Base-by-base conservation (phyloP, 192 early-diverging fungal species). In the Backusella luteola region DNA sequence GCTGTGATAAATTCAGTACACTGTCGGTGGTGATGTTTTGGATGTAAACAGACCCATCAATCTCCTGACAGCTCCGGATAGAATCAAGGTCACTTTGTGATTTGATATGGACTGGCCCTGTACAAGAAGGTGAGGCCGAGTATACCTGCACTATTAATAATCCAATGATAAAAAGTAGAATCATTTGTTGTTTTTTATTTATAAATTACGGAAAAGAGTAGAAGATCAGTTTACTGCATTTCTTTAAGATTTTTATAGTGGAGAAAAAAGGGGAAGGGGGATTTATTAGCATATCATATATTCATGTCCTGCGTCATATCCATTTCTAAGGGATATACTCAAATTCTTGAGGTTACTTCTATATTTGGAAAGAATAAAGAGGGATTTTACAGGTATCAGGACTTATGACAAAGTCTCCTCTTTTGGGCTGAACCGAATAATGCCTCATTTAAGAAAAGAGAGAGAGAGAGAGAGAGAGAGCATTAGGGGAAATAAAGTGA, bases 11-110 rank as follows among this genome's bases (percentile, higher is more conserved):
- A 21, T 63, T 46, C 29, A 79, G 19, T 39, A 63, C 68, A 8
- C 26, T 41, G 56, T 23, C 26, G 12, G n/a, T 39, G 12, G 46
- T 53, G n/a, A 63, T 26, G 44, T 69, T 76, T 19, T 35, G 32
- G 49, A 76, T 76, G 11, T 53, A 42, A 11, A 76, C 69, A 14
- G 75, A 76, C 6, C 75, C 75, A 6, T 39, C 34, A n/a, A 76
- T 38, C 19, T 6, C 4, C 39, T 70, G 66, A 69, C 75, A 76
- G 19, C 34, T 23, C 49, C 34, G 6, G 4, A 76, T 44, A 26
- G 36, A 9, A 6, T 53, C 34, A 1, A 76, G 67, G 1, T 76
- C 67, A 23, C 26, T 23, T 26, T 26, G 5, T 7, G 53, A 15
- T 32, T 42, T 52, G 19, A 76, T 71, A 14, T 71, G 12, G 17